These are phyloP conservation scores for Aspergillus sp. DNA, from an alignment of 2,329 filamentous ascomycete species.

Conservation along the genomic window DNA sequence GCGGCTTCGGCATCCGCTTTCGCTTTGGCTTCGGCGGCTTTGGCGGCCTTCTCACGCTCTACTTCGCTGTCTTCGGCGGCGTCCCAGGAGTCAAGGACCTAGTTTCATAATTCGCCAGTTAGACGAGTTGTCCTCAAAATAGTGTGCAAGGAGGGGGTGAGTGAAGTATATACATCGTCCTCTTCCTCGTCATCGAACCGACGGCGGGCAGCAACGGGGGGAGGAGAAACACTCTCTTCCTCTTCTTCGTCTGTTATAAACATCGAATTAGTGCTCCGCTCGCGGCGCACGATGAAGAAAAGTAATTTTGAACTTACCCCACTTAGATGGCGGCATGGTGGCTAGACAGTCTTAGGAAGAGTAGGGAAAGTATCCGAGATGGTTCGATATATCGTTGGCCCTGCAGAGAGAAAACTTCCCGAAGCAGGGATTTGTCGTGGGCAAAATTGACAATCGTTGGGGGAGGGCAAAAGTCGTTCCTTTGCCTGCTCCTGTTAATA, in stretches of 20 bases:
- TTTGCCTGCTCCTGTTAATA: conserved; percentile 6
- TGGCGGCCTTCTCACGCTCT: conserved; percentile 91
- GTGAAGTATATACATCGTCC: conserved; percentile 64
- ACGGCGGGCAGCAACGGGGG: conserved; percentile 51
- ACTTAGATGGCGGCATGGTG: conserved; percentile 50
- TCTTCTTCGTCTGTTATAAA: conserved; percentile 49
- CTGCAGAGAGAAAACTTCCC: neutral
- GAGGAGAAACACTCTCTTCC: conserved; percentile 53
- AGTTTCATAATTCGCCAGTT: neutral
- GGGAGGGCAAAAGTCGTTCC: conserved; percentile 13
- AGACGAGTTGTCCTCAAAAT: neutral
- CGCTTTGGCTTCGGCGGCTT: conserved; percentile 79
- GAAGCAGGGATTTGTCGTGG: conserved; percentile 4
- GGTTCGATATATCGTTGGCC: neutral
- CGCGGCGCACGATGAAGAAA: neutral
- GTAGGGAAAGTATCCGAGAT: neutral
- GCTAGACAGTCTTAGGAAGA: conserved; percentile 19
- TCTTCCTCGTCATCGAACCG: conserved; percentile 94
- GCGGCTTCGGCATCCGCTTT: conserved; percentile 87
- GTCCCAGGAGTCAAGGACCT: conserved; percentile 97
- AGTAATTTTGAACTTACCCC: conserved; percentile 42
- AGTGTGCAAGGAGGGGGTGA: neutral
- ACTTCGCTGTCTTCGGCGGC: conserved; percentile 95
- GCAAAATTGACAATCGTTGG: neutral
- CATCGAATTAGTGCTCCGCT: conserved; percentile 6